phyloP scores from a whole-genome alignment of 1,284 basidiomycete species.

The Trichosporon sp. region DNA sequence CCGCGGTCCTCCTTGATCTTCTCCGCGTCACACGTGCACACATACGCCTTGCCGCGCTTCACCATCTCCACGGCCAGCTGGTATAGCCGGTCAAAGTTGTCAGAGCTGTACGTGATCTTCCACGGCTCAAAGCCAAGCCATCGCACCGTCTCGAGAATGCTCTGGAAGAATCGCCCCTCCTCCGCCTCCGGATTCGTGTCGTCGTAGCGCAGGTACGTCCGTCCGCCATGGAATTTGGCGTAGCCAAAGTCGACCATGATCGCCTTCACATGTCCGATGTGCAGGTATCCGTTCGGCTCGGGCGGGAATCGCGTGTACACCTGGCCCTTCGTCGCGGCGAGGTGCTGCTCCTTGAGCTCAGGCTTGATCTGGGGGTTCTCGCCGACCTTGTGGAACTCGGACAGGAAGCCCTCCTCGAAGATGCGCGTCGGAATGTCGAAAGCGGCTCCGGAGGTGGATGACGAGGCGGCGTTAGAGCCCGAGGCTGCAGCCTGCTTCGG shows the following conservation, averaged over 20 bases:
- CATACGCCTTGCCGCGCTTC: constrained; percentile 84
- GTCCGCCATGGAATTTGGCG: constrained; percentile 82
- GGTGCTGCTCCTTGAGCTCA: constrained; percentile 72
- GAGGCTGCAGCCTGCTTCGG: constrained; percentile 14
- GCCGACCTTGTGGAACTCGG: constrained; percentile 86
- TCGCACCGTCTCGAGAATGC: constrained; percentile 87
- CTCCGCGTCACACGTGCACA: constrained; percentile 92
- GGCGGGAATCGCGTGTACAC: constrained; percentile 98
- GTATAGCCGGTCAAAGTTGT: constrained; percentile 88
- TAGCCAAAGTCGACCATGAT: constrained; percentile 99
- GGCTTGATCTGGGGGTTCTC: constrained; percentile 84
- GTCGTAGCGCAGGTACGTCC: constrained; percentile 87
- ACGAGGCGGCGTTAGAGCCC: constrained; percentile 25
- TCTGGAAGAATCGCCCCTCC: constrained; percentile 92
- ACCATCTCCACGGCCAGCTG: constrained; percentile 88
- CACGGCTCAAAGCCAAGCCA: constrained; percentile 99
- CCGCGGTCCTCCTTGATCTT: constrained; percentile 85
- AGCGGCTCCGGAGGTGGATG: constrained; percentile 34
- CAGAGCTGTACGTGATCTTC: constrained; percentile 98
- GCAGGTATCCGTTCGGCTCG: constrained; percentile 94
- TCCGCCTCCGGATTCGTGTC: constrained; percentile 99
- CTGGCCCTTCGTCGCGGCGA: constrained; percentile 70
- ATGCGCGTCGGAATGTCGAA: constrained; percentile 53
- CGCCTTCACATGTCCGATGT: constrained; percentile 96
- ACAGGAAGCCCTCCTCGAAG: constrained; percentile 93